These are phyloP conservation scores for Leucosporidium scottii DNA, from an alignment of 768 basidiomycete genomes.

Conservation along the genomic window DNA sequence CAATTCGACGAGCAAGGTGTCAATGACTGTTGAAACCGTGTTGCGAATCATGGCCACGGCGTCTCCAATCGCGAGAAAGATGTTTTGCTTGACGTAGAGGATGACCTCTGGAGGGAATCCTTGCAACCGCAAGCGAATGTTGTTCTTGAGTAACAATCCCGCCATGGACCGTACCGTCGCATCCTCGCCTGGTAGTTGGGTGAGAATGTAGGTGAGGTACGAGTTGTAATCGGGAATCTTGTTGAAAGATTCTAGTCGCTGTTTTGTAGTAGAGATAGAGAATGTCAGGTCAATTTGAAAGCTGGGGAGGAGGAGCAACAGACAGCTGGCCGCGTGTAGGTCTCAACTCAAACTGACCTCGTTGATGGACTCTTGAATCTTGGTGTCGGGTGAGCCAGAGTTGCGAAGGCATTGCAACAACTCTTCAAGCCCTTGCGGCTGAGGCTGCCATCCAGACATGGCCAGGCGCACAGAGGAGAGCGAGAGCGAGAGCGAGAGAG, in stretches of 20 bases:
- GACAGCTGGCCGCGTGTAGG: background rate
- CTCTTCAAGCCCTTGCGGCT: constrained; percentile 20
- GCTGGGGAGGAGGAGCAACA: background rate
- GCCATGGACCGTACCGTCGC: constrained; percentile 92
- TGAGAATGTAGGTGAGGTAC: constrained; percentile 90
- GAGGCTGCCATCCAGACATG: constrained; percentile 15
- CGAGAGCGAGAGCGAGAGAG: no score
- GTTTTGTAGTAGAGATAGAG: background rate
- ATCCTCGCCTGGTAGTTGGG: constrained; percentile 68
- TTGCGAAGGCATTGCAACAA: constrained; percentile 20
- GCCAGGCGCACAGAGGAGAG: no score
- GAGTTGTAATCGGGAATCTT: constrained; percentile 35
- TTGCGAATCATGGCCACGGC: constrained; percentile 79
- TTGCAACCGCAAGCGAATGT: constrained; percentile 67
- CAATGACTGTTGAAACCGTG: constrained; percentile 87
- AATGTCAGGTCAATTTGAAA: background rate
- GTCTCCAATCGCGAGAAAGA: constrained; percentile 70
- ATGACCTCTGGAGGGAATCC: constrained; percentile 57
- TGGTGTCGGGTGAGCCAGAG: constrained; percentile 18
- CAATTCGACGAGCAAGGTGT: constrained; percentile 74
- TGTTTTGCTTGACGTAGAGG: constrained; percentile 59
- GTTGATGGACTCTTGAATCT: constrained; percentile 30
- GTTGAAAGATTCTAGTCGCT: constrained; percentile 44
- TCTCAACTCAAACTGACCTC: constrained; percentile 15
- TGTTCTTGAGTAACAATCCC: constrained; percentile 95